Percentiles rank a stretch among this genome's conserved stretches.
Evolutionary conservation across 352 stramenopile species (phyloP).

Genomic region (Globisporangium paddicum): DNA sequence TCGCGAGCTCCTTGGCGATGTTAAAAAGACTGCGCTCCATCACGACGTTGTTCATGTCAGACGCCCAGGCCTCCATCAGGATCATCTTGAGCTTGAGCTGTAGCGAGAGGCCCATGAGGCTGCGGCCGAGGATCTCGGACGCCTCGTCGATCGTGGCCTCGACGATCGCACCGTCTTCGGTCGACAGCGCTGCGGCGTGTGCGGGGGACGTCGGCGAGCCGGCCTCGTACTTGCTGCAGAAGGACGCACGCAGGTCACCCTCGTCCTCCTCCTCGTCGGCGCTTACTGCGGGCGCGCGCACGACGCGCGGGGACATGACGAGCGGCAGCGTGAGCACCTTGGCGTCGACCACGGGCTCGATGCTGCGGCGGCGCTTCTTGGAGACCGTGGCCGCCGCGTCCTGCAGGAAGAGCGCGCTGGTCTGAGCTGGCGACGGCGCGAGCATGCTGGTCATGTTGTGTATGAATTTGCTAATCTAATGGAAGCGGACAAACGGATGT

Average conservation of each 20-base stretch:
- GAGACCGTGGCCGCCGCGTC: constrained; percentile 18
- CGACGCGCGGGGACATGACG: constrained; percentile 25
- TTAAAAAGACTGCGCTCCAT: constrained; percentile 82
- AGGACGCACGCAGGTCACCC: not conserved
- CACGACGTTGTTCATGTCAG: constrained; percentile 84
- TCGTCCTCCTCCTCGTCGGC: constrained; percentile 14
- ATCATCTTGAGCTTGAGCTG: constrained; percentile 87
- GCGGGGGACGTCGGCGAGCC: constrained; percentile 5
- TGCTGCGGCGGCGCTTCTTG: constrained; percentile 67
- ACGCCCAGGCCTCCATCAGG: constrained; percentile 75
- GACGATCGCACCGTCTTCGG: constrained; percentile 9
- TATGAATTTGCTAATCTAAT: not conserved
- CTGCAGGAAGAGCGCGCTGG: constrained; percentile 20
- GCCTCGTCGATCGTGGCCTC: constrained; percentile 19
- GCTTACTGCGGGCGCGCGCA: constrained; percentile 17
- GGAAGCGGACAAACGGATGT: not conserved
- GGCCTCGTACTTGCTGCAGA: constrained; percentile 17
- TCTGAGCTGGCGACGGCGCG: constrained; percentile 23
- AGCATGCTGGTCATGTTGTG: constrained; percentile 35
- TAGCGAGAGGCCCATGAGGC: constrained; percentile 71
- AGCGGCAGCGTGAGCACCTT: constrained; percentile 55
- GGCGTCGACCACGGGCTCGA: constrained; percentile 47
- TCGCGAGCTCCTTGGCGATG: constrained; percentile 78
- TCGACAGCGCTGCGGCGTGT: constrained; percentile 12
- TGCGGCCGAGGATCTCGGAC: constrained; percentile 40